Evolutionary conservation across 2,329 filamentous ascomycete species (phyloP), one percentile per base, ranked within the genome.

Genomic region (Botryotinia convoluta): DNA sequence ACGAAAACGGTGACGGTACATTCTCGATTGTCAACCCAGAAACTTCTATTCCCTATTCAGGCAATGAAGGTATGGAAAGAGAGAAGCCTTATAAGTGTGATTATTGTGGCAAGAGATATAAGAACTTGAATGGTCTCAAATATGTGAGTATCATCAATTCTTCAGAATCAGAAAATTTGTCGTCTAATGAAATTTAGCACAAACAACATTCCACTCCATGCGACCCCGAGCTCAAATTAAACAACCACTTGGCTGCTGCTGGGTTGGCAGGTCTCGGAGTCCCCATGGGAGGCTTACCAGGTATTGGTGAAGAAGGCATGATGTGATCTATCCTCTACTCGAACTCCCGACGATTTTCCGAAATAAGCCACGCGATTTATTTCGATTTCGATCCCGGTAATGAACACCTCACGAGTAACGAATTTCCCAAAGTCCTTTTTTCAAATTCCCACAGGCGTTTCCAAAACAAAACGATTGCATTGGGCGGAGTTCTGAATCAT

Each of bases 1-100:
- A 98, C 81, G 95, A 98, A 82, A 99, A 99, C 79, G 92, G 93
- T 26, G 96, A 99, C 80, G 96, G 96, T 69, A 98, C 96, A 3
- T 98, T 97, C 81, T 98, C 95, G 0, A 99, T 99, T 77, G 95
- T 99, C 69, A 97, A 99, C 79, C 96, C 96, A 0, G 93, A 97
- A 80, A 98, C 96, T 0, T 96, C 93, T 42, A 89, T 94, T 1
- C 96, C 96, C 0, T 99, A 98, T 77, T 96, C 96, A 0, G 96
- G 96, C 45, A 98, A 96, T 1, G 86, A 97, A 51, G 96, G 96
- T n/a, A 99, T 99, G 96, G 96, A 99, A 84, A 99, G 98, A 83
- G 95, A 98, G 85, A 99, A 99, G 85, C 96, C 96, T 4, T 98
- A 98, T 82, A 95, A 95, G 81, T 99, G 96, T 83, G 95, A 98